Conservation (phyloP, 2,329 filamentous ascomycete genomes). For the Onygena corvina region DNA sequence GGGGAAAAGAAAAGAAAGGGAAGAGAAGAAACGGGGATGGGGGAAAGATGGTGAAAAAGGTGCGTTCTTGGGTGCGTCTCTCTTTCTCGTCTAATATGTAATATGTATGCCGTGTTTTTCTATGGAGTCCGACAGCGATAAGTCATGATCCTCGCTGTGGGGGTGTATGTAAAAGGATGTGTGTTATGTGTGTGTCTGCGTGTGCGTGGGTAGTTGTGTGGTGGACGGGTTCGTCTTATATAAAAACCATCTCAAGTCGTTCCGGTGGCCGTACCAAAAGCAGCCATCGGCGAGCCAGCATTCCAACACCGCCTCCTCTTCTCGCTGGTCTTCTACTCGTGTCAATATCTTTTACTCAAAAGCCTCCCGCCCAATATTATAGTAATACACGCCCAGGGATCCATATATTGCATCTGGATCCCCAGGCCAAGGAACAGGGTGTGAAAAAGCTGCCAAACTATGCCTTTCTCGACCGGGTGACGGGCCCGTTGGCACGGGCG, state of each 20-base stretch:
- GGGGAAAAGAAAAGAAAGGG: neutral
- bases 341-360: too few relatives aligned
- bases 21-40: neutral
- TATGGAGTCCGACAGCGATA: too few relatives aligned
- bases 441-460: conserved; percentile 19
- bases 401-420: neutral
- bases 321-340: too few relatives aligned
- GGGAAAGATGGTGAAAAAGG: neutral
- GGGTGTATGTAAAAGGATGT: neutral
- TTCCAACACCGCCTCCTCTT: too few relatives aligned
- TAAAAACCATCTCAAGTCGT: conserved; percentile 7
- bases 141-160: neutral
- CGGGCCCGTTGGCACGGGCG: conserved; percentile 33
- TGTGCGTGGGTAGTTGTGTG: neutral
- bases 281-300: neutral
- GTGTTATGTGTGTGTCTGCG: neutral
- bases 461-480: conserved; percentile 38
- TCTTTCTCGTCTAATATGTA: neutral
- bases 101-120: neutral
- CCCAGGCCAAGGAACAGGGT: too few relatives aligned
- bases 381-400: neutral
- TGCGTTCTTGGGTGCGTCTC: neutral
- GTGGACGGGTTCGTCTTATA: neutral
- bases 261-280: neutral
- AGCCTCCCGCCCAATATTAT: neutral